phyloP scores from a whole-genome alignment of 1,284 basidiomycete genomes.

The Cutaneotrichosporon spelunceum region DNA sequence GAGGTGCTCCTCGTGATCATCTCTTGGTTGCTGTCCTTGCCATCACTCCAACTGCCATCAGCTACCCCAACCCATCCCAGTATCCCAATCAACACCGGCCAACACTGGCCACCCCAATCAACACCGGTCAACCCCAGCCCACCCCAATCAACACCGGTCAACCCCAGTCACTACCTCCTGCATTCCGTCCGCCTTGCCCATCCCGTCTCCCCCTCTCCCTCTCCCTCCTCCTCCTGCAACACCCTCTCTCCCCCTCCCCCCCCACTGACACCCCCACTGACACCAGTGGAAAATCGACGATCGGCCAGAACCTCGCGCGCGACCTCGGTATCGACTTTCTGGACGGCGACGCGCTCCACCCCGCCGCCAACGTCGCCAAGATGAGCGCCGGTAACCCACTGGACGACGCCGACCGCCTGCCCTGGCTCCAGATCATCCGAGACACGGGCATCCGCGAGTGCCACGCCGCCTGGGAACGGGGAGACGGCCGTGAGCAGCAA shows the following conservation, averaged over 20 bases:
- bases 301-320: conserved; percentile 65
- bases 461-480: conserved; percentile 51
- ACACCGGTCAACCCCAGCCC: too few relatives aligned
- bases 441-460: conserved; percentile 56
- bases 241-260: neutral
- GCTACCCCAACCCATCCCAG: too few relatives aligned
- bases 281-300: conserved; percentile 77
- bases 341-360: conserved; percentile 88
- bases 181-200: neutral
- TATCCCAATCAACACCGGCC: too few relatives aligned
- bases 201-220: neutral
- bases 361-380: conserved; percentile 75
- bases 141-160: too few relatives aligned
- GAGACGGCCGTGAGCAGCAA: conserved; percentile 25
- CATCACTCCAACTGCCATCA: too few relatives aligned
- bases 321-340: conserved; percentile 69
- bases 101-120: too few relatives aligned
- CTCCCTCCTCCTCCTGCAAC: neutral
- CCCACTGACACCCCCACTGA: neutral
- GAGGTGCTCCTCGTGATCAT: too few relatives aligned
- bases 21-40: too few relatives aligned
- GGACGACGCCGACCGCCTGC: conserved; percentile 75
- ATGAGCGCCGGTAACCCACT: conserved; percentile 79
- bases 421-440: conserved; percentile 78
- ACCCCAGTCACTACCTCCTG: too few relatives aligned